These are phyloP conservation scores for Penicillium thymicola DNA, from an alignment of 2,329 filamentous ascomycete genomes.

Conservation along the genomic window DNA sequence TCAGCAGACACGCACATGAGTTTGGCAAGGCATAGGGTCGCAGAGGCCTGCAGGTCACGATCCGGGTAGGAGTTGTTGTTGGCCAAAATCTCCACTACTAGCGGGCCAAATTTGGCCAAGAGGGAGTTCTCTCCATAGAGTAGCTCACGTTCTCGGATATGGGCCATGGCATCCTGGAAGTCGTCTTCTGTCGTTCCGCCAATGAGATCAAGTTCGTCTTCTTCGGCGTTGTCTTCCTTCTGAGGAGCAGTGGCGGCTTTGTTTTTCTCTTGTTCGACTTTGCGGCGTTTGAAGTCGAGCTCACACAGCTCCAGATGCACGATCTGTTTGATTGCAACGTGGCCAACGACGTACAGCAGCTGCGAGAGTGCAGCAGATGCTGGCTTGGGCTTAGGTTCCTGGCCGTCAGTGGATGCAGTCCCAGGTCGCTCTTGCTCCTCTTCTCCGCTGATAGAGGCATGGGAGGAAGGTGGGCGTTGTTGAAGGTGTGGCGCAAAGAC, in stretches of 20 bases:
- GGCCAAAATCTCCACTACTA: conserved; percentile 90
- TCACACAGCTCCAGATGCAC: conserved; percentile 98
- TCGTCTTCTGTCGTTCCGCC: conserved; percentile 94
- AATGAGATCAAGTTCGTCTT: conserved; percentile 92
- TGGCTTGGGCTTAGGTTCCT: conserved; percentile 58
- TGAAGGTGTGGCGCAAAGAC: conserved; percentile 61
- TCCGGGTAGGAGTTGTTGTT: conserved; percentile 92
- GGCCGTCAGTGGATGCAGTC: conserved; percentile 33
- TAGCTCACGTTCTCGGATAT: conserved; percentile 80
- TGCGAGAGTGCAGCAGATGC: conserved; percentile 75
- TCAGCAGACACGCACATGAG: conserved; percentile 97
- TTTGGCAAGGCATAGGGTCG: conserved; percentile 92
- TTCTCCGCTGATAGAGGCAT: conserved; percentile 28
- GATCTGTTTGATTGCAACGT: conserved; percentile 98
- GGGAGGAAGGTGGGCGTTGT: conserved; percentile 28
- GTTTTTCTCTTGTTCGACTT: conserved; percentile 54
- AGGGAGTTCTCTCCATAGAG: conserved; percentile 80
- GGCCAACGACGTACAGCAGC: conserved; percentile 89
- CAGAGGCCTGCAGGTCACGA: conserved; percentile 84
- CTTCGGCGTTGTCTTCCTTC: conserved; percentile 59
- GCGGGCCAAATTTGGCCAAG: conserved; percentile 82
- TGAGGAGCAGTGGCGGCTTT: conserved; percentile 45
- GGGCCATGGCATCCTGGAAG: conserved; percentile 80
- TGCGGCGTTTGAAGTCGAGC: conserved; percentile 93
- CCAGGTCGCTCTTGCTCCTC: conserved; percentile 35